phyloP scores from a whole-genome alignment of 129 eudicot species.

The Tanacetum coccineum region DNA sequence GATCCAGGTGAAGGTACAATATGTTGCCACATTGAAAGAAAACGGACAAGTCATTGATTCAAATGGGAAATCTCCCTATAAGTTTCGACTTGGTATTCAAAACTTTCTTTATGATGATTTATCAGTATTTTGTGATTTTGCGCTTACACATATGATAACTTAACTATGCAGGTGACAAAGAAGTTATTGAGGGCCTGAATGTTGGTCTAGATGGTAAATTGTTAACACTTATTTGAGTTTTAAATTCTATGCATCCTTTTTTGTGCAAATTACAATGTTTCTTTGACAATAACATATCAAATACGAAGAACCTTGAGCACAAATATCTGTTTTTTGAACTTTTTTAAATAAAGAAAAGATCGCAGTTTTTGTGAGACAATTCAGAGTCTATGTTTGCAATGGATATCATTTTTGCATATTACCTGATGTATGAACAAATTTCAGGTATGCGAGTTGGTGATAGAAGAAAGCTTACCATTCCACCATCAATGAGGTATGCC shows the following conservation, averaged over 20 bases:
- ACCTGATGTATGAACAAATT: background rate
- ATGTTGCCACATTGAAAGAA: slow-evolving; percentile 66
- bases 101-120: background rate
- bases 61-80: slow-evolving; percentile 57
- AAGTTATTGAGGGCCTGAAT: slow-evolving; percentile 62
- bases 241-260: background rate
- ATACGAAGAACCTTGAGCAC: background rate
- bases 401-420: background rate
- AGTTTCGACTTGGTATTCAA: slow-evolving; percentile 72
- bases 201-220: slow-evolving; percentile 76
- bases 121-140: background rate
- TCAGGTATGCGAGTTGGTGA: slow-evolving; percentile 94
- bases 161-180: slow-evolving; percentile 49
- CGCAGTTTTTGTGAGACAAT: background rate
- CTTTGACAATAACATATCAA: background rate
- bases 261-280: slow-evolving; percentile 7
- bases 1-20: slow-evolving; percentile 65
- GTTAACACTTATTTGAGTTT: background rate
- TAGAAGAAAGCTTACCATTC: slow-evolving; percentile 63
- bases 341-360: background rate
- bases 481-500: slow-evolving; percentile 84
- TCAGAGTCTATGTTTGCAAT: background rate
- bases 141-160: slow-evolving; percentile 1
- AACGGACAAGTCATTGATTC: slow-evolving; percentile 59
- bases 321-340: background rate